Evolutionary conservation across 805 yeast species (phyloP).

Genomic region (Yarrowia divulgata): DNA sequence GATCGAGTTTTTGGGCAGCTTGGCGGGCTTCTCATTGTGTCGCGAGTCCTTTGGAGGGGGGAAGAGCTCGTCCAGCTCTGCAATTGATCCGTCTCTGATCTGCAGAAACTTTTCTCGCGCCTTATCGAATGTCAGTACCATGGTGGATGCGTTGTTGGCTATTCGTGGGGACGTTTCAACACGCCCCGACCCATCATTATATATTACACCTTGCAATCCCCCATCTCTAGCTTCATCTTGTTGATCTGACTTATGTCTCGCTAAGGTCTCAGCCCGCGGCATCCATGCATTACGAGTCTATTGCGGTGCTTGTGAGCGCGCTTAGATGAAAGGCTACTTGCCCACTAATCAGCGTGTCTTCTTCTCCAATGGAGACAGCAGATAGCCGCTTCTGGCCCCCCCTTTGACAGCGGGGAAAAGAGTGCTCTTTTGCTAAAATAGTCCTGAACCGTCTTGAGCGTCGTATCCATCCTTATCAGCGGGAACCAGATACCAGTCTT

Average conservation of each 20-base stretch:
- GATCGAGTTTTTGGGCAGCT: slow-evolving; percentile 42
- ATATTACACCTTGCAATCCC: not conserved
- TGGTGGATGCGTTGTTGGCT: not conserved
- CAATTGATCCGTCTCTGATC: slow-evolving; percentile 42
- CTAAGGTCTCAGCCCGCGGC: slow-evolving; percentile 6
- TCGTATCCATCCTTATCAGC: too few species aligned
- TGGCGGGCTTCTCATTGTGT: slow-evolving; percentile 41
- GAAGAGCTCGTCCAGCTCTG: slow-evolving; percentile 41
- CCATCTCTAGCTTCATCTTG: not conserved
- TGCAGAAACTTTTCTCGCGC: slow-evolving; percentile 22
- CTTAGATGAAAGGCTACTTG: slow-evolving; percentile 6
- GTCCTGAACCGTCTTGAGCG: too few species aligned
- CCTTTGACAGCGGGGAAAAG: slow-evolving; percentile 1
- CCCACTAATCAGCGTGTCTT: too few species aligned
- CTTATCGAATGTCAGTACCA: slow-evolving; percentile 22
- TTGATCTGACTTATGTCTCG: slow-evolving; percentile 11
- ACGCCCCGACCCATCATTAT: not conserved
- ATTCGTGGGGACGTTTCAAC: not conserved
- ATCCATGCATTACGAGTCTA: slow-evolving; percentile 23
- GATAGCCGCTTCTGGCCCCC: too few species aligned
- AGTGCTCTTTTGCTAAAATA: not conserved
- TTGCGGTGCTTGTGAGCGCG: slow-evolving; percentile 2
- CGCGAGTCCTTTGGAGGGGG: slow-evolving; percentile 43
- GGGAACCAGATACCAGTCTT: too few species aligned
- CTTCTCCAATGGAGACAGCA: too few species aligned